Base-by-base conservation (phyloP, 257 asterid genomes). In the Linaria vulgaris region DNA sequence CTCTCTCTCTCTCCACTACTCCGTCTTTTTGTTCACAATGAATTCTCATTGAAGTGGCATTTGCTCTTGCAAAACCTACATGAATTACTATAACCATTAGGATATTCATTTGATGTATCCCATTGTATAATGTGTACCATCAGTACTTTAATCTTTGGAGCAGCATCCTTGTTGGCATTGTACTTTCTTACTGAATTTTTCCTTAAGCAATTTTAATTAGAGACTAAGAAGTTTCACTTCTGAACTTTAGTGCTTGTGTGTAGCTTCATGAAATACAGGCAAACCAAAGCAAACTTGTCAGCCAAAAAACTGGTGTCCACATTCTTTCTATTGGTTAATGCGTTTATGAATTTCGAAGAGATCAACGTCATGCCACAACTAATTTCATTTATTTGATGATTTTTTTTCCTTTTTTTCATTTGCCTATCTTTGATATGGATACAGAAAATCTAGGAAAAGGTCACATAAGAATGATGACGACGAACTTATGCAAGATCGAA, bases 381-480 rank as follows among this genome's bases (percentile, higher is more conserved):
- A 44, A 13, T 9, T 43, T 10, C 17, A 5, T 56, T 56, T 56
- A 56, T 24, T 37, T 58, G 52, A 9, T 19, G 47, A 24, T 61
- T 62, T 63, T 27, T 64, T n/a, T 44, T 39, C 11, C 22, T 49
- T 17, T 54, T 14, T 34, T 57, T 52, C 43, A 59, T 16, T 20
- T 30, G 43, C 46, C 63, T 12, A 55, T 27, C 38, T 44, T 47
- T 39, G 62, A 63, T 30, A 56, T 71, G 46, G 38, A 24, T 63
- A 41, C 77, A 83, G 94, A 49, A 81, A 80, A 78, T 71, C 79
- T 52, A 81, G 75, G 74, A 74, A 71, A 77, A 34, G 13, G 56
- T 21, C 62, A 5, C 50, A 12, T 2, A 58, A 71, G 54, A 63
- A 53, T 22, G 67, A 53, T 21, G 73, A 50, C 21, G 79, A 73